Evolutionary conservation across 2,329 filamentous ascomycete genomes (phyloP).

Genomic region (Amesomyces nigricolor): DNA sequence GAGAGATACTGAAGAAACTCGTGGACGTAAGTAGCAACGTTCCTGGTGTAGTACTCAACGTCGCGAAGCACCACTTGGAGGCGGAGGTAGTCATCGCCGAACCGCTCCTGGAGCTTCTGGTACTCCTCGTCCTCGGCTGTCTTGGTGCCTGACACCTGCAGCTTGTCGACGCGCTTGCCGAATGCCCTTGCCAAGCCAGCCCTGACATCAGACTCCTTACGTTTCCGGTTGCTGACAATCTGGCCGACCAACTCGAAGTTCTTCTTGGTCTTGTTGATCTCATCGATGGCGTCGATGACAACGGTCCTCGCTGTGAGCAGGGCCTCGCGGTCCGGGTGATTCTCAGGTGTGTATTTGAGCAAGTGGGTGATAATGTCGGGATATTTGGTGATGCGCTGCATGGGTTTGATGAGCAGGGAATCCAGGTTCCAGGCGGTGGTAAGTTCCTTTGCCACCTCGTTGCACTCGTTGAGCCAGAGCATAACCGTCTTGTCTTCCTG

Average conservation of each 20-base stretch:
- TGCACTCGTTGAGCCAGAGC: slow-evolving; percentile 92
- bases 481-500: slow-evolving; percentile 58
- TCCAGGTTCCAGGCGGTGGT: slow-evolving; percentile 93
- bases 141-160: slow-evolving; percentile 57
- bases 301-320: slow-evolving; percentile 50
- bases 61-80: slow-evolving; percentile 89
- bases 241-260: slow-evolving; percentile 88
- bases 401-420: slow-evolving; percentile 93
- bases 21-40: slow-evolving; percentile 71
- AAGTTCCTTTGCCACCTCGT: slow-evolving; percentile 83
- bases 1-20: slow-evolving; percentile 75
- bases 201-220: slow-evolving; percentile 82
- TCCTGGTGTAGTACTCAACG: slow-evolving; percentile 86
- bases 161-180: slow-evolving; percentile 79
- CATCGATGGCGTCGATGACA: slow-evolving; percentile 63
- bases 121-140: slow-evolving; percentile 77
- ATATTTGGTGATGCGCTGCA: slow-evolving; percentile 91
- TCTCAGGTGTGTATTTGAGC: slow-evolving; percentile 68
- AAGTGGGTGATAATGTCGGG: slow-evolving; percentile 78
- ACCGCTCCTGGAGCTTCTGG: slow-evolving; percentile 73
- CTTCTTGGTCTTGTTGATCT: slow-evolving; percentile 94
- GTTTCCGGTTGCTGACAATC: slow-evolving; percentile 70
- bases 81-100: slow-evolving; percentile 86
- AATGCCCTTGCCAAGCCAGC: slow-evolving; percentile 84
- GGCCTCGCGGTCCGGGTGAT: slow-evolving; percentile 74